Percentiles rank a stretch among this genome's conserved stretches.
Conservation (phyloP, 2,329 filamentous ascomycete genomes). For the Microcyclospora tardicrescens region DNA sequence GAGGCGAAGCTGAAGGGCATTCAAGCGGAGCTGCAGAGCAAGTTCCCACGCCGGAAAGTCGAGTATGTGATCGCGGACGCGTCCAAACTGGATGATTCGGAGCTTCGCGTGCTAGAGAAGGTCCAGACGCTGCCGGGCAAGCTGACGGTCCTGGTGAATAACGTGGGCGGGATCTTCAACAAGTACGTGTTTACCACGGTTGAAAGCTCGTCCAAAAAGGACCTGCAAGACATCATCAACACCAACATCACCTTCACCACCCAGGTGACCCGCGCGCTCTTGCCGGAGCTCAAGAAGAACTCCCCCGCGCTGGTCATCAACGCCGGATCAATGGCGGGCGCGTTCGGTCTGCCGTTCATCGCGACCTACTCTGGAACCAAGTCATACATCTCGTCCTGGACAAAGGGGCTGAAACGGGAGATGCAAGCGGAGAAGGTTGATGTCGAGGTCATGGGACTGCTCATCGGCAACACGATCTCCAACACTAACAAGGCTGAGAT, state of each 20-base stretch:
- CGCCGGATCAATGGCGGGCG: constrained; percentile 34
- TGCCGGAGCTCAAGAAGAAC: constrained; percentile 32
- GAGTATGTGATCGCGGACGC: constrained; percentile 35
- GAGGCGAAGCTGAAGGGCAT: constrained; percentile 33
- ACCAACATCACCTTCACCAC: constrained; percentile 39
- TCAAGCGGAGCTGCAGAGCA: constrained; percentile 26
- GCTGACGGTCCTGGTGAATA: constrained; percentile 45
- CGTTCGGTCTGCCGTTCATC: constrained; percentile 35
- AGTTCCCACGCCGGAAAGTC: constrained; percentile 30
- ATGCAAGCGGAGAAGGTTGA: constrained; percentile 27
- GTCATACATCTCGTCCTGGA: constrained; percentile 32
- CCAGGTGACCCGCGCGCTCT: constrained; percentile 34
- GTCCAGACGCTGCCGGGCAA: constrained; percentile 22
- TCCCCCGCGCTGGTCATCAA: constrained; percentile 38
- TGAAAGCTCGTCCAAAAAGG: constrained; percentile 4
- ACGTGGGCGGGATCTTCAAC: constrained; percentile 35
- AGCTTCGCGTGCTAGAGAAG: constrained; percentile 6
- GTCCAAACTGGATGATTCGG: constrained; percentile 7
- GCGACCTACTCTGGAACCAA: constrained; percentile 35
- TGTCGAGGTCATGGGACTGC: constrained; percentile 16
- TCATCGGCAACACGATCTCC: constrained; percentile 9
- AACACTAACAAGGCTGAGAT: constrained; percentile 4
- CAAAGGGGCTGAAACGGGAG: constrained; percentile 30
- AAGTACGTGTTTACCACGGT: constrained; percentile 24
- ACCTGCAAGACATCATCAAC: constrained; percentile 32